Evolutionary conservation across 1,139 yeast genomes (phyloP).

Genomic region (Meyerozyma guilliermondii): DNA sequence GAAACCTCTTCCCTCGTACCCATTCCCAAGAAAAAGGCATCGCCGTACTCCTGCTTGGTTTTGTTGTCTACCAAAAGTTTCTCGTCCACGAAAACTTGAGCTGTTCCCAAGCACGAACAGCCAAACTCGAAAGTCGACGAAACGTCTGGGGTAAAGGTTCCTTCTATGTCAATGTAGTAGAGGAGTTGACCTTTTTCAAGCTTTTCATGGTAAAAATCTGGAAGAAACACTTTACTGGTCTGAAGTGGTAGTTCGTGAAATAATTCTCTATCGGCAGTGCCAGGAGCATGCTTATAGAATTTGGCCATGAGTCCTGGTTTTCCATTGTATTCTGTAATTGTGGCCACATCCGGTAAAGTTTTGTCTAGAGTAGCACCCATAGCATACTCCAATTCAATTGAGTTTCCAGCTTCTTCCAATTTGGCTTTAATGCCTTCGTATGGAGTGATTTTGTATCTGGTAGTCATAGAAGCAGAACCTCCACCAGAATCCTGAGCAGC

Average conservation of each 20-base stretch:
- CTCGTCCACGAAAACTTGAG: constrained; percentile 47
- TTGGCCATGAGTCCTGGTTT: constrained; percentile 33
- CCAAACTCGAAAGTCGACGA: constrained; percentile 50
- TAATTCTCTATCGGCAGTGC: constrained; percentile 23
- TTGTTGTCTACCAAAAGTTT: constrained; percentile 53
- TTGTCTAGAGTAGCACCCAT: constrained; percentile 29
- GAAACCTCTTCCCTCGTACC: constrained; percentile 48
- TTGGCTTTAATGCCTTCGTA: constrained; percentile 31
- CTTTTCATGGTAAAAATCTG: constrained; percentile 39
- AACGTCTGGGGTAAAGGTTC: constrained; percentile 40
- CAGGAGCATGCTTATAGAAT: constrained; percentile 36
- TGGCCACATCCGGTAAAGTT: constrained; percentile 22
- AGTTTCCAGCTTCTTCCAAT: constrained; percentile 11
- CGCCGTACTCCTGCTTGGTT: constrained; percentile 46
- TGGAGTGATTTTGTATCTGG: constrained; percentile 45
- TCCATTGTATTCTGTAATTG: constrained; percentile 24
- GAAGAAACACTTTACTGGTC: constrained; percentile 36
- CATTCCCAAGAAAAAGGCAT: constrained; percentile 38
- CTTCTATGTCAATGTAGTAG: constrained; percentile 38
- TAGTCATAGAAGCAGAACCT: constrained; percentile 45
- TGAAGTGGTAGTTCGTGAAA: constrained; percentile 31
- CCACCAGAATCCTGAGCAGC: constrained; percentile 43
- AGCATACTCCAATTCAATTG: constrained; percentile 18
- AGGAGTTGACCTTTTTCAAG: constrained; percentile 21
- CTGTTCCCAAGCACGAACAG: constrained; percentile 48